Conservation (phyloP, 495 filamentous ascomycete genomes). For the Daldinia childiae region DNA sequence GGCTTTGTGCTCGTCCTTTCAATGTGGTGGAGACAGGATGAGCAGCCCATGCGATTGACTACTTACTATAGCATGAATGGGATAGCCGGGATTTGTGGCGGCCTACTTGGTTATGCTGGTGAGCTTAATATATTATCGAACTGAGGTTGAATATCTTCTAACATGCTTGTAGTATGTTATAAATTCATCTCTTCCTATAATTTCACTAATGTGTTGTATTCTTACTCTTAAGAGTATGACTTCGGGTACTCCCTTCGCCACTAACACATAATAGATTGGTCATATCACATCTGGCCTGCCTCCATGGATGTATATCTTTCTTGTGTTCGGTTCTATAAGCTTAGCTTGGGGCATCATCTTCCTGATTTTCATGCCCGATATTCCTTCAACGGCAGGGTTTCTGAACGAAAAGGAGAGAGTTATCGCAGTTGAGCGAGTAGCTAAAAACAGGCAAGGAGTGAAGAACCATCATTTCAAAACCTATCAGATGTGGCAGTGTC, state of each 20-base stretch:
- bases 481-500: conserved; percentile 64
- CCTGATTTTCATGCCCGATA: conserved; percentile 66
- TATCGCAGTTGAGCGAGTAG: conserved; percentile 63
- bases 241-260: background rate
- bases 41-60: conserved; percentile 65
- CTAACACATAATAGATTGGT: conserved; percentile 48
- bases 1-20: conserved; percentile 66
- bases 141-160: conserved; percentile 1
- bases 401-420: conserved; percentile 59
- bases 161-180: conserved; percentile 12
- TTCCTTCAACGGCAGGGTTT: conserved; percentile 64
- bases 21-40: conserved; percentile 64
- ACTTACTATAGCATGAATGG: conserved; percentile 67
- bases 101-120: conserved; percentile 60
- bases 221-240: no score
- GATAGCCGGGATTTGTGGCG: conserved; percentile 64
- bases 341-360: conserved; percentile 63
- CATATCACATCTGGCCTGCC: conserved; percentile 52
- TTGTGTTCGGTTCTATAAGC: conserved; percentile 62
- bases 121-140: conserved; percentile 30
- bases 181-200: background rate
- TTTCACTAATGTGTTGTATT: background rate
- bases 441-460: conserved; percentile 66
- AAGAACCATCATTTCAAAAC: conserved; percentile 65
- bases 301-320: conserved; percentile 60